phyloP scores from a whole-genome alignment of 2,329 filamentous ascomycete genomes.

The Dactylonectria macrodidyma region DNA sequence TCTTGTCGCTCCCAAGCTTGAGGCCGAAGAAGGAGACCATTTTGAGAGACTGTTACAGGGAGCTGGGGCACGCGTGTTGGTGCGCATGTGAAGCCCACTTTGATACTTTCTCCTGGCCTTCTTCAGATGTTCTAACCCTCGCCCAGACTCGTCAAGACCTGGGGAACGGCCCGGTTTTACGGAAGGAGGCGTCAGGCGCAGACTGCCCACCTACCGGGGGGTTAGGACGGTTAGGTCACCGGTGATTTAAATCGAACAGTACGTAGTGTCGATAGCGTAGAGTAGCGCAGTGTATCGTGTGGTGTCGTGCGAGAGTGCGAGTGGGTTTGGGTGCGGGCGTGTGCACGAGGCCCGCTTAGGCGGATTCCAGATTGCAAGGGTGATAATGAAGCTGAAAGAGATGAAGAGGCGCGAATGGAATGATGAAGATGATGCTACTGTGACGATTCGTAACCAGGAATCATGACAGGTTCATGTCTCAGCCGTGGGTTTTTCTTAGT shows the following conservation, averaged over 20 bases:
- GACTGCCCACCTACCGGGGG: constrained; percentile 28
- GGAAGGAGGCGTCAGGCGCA: constrained; percentile 31
- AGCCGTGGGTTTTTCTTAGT: not conserved
- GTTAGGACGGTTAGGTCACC: constrained; percentile 4
- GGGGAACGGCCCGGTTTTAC: constrained; percentile 36
- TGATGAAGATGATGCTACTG: not conserved
- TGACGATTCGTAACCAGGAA: constrained; percentile 8
- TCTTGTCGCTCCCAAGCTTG: constrained; percentile 69
- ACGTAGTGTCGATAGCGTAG: constrained; percentile 9
- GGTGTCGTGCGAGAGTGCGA: not conserved
- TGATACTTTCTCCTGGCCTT: constrained; percentile 1
- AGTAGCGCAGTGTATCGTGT: constrained; percentile 10
- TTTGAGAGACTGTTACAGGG: constrained; percentile 24
- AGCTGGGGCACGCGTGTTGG: constrained; percentile 2
- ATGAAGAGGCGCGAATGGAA: constrained; percentile 1
- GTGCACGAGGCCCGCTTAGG: constrained; percentile 4
- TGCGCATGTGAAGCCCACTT: constrained; percentile 19
- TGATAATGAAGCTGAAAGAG: constrained; percentile 6
- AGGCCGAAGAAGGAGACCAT: constrained; percentile 75
- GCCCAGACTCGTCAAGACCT: constrained; percentile 8
- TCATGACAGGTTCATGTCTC: constrained; percentile 1
- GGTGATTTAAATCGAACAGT: constrained; percentile 37
- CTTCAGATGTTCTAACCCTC: not conserved
- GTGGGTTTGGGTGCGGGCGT: not conserved
- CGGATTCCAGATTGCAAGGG: not conserved